Percentiles rank a stretch among this genome's conserved stretches.
Conservation (phyloP, 2,329 filamentous ascomycete genomes). For the Tolypocladium inflatum region DNA sequence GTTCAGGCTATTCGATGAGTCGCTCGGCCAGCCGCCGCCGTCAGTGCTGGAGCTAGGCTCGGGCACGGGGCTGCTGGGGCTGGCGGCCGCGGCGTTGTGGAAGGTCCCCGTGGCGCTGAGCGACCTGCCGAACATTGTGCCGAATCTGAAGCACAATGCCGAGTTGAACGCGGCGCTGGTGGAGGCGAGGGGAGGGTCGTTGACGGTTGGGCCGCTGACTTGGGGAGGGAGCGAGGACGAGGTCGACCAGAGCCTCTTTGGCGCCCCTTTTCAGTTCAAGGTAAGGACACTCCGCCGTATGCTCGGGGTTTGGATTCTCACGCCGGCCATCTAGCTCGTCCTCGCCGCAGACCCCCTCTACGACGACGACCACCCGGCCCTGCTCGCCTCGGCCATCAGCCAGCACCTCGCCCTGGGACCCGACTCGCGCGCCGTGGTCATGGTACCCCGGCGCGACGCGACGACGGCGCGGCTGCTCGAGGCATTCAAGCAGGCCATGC, state of each 20-base stretch:
- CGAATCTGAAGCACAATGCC: slow-evolving; percentile 71
- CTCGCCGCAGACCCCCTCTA: slow-evolving; percentile 84
- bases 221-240: slow-evolving; percentile 52
- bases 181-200: slow-evolving; percentile 40
- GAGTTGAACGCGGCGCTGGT: slow-evolving; percentile 52
- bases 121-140: slow-evolving; percentile 74
- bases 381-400: slow-evolving; percentile 62
- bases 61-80: slow-evolving; percentile 82
- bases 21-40: slow-evolving; percentile 18
- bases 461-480: slow-evolving; percentile 53
- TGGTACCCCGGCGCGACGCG: slow-evolving; percentile 69
- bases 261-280: slow-evolving; percentile 40
- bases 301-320: neutral
- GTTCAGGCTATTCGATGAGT: slow-evolving; percentile 32
- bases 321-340: slow-evolving; percentile 44
- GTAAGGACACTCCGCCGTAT: slow-evolving; percentile 14
- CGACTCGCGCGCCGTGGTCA: slow-evolving; percentile 61
- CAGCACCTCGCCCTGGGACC: slow-evolving; percentile 51
- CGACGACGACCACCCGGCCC: slow-evolving; percentile 67
- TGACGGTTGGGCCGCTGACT: slow-evolving; percentile 59
- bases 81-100: slow-evolving; percentile 71
- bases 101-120: slow-evolving; percentile 61
- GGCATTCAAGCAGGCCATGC: slow-evolving; percentile 55
- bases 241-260: slow-evolving; percentile 34
- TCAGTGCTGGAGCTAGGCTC: slow-evolving; percentile 71